phyloP scores from a whole-genome alignment of 192 early-diverging fungal species.

The Tieghemiomyces parasiticus region DNA sequence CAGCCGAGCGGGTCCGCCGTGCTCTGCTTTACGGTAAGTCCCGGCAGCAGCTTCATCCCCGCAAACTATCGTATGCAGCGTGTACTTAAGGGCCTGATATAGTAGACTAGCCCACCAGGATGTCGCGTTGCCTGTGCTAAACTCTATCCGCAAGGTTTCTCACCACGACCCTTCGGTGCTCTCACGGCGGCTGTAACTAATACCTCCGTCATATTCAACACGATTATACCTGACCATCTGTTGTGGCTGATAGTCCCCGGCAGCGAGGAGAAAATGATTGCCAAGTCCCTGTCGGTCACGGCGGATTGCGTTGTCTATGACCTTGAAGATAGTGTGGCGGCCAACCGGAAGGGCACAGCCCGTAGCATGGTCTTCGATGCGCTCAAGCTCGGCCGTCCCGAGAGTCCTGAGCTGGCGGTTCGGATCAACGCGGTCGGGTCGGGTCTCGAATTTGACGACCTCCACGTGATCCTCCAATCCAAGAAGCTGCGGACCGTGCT shows the following conservation, averaged over 20 bases:
- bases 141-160: not conserved
- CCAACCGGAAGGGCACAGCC: slow-evolving; percentile 68
- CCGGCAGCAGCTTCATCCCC: too few species aligned
- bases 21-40: slow-evolving; percentile 8
- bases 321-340: slow-evolving; percentile 80
- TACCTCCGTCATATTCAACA: not conserved
- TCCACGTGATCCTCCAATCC: slow-evolving; percentile 56
- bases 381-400: slow-evolving; percentile 22
- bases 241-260: slow-evolving; percentile 40
- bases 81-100: too few species aligned
- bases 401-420: slow-evolving; percentile 61
- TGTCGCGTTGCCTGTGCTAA: not conserved
- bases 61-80: too few species aligned
- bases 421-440: slow-evolving; percentile 79
- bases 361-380: slow-evolving; percentile 56
- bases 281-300: slow-evolving; percentile 43
- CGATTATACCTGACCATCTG: not conserved
- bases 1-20: slow-evolving; percentile 4
- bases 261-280: slow-evolving; percentile 80
- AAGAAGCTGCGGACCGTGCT: slow-evolving; percentile 53
- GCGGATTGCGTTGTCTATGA: slow-evolving; percentile 86
- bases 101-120: not conserved
- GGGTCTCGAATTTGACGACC: slow-evolving; percentile 59
- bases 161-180: not conserved
- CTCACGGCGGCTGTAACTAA: not conserved